Evolutionary conservation across 805 yeast species (phyloP), one percentile per base, ranked within the genome.

Genomic region (Diddensiella santjacobensis): DNA sequence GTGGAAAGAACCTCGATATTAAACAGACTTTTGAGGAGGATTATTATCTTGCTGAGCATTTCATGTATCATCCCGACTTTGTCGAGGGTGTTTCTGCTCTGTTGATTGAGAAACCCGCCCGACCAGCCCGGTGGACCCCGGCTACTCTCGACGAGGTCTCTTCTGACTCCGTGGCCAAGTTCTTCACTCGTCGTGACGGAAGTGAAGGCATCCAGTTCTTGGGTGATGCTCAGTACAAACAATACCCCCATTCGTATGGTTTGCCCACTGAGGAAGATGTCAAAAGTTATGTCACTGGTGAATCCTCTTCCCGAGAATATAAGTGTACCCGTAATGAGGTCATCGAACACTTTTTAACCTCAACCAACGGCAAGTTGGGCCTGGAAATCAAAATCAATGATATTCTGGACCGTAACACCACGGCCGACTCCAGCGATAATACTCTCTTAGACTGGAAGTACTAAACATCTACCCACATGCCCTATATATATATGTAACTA

Each of bases 241-340:
- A 73, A 53, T 76, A 78, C 59, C 88, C 89, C 31, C 78, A 72
- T 69, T 69, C 78, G 59, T 84, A 80, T 75, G 96, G 95, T 24
- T 73, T 93, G 56, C 98, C 98, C 44, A 71, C 79, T 10, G 87
- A 85, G 66, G 53, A 63, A 31, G 84, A 80, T 51, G 73, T 91
- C 49, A 77, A 75, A 58, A 70, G 71, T 44, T 87, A 77, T 65
- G 79, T 90, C 47, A 78, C 79, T 24, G 95, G 95, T 17, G 74
- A 75, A 48, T 87, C 80, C 63, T 80, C 80, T 20, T 68, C 80
- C n/a, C 75, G 86, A 59, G 74, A 82, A 37, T 81, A 75, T 63
- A 80, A 84, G 62, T 84, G 83, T 15, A 81, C 91, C 1, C 81
- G 78, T 51, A 66, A 69, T 41, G 95, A 86, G 56, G 84, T 86